phyloP scores from a whole-genome alignment of 2,329 filamentous ascomycete genomes.

The Tympanopsis confertula region DNA sequence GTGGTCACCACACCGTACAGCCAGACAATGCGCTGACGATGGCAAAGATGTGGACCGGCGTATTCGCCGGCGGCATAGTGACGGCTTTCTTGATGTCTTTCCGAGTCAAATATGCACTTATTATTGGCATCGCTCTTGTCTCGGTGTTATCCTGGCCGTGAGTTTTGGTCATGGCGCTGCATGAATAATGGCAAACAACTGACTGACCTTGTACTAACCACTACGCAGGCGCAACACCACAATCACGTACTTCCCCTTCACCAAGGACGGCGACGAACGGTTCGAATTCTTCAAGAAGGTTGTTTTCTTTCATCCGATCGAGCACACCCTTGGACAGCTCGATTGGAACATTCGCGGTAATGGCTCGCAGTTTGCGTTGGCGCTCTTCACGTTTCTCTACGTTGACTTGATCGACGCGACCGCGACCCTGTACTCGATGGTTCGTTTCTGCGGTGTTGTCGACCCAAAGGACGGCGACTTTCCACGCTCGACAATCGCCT shows the following conservation, averaged over 20 bases:
- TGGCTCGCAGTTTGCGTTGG: conserved; percentile 53
- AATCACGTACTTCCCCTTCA: conserved; percentile 65
- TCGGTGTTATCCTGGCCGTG: conserved; percentile 67
- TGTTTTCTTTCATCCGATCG: conserved; percentile 60
- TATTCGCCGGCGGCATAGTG: conserved; percentile 68
- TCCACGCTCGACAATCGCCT: conserved; percentile 71
- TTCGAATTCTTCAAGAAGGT: conserved; percentile 67
- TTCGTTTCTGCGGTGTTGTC: conserved; percentile 58
- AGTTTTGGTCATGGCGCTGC: conserved; percentile 14
- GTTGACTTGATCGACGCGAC: conserved; percentile 73
- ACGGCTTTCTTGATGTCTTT: conserved; percentile 74
- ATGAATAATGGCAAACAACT: neutral
- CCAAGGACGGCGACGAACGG: conserved; percentile 45
- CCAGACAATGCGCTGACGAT: conserved; percentile 6
- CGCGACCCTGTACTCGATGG: conserved; percentile 72
- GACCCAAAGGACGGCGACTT: conserved; percentile 65
- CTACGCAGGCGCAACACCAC: conserved; percentile 43
- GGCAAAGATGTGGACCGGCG: conserved; percentile 67
- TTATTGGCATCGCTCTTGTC: conserved; percentile 61
- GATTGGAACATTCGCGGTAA: conserved; percentile 51
- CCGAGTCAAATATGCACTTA: conserved; percentile 63
- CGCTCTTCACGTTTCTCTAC: conserved; percentile 68
- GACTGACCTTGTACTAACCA: conserved; percentile 4
- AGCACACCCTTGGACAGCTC: conserved; percentile 48
- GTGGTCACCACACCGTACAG: conserved; percentile 1